phyloP scores from a whole-genome alignment of 192 early-diverging fungal genomes.

The Pilobolus umbonatus region DNA sequence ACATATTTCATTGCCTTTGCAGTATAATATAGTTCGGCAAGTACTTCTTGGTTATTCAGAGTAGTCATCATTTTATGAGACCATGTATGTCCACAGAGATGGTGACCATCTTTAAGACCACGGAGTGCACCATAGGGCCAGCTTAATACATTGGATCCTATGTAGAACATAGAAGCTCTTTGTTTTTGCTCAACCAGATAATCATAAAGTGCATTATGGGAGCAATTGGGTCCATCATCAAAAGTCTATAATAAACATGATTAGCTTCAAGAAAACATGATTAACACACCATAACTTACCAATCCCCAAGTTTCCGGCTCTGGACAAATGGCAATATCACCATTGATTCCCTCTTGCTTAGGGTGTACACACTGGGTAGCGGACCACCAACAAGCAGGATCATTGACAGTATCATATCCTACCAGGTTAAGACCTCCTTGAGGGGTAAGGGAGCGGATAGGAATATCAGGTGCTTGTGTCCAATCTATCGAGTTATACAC shows the following conservation, averaged over 20 bases:
- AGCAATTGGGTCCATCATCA: conserved; percentile 61
- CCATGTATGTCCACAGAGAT: conserved; percentile 62
- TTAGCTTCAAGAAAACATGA: not conserved
- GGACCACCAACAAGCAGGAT: conserved; percentile 46
- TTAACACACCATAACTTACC: conserved; percentile 17
- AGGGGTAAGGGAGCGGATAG: conserved; percentile 17
- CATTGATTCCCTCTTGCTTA: conserved; percentile 20
- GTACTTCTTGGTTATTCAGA: conserved; percentile 42
- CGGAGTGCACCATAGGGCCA: conserved; percentile 41
- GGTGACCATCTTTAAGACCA: conserved; percentile 54
- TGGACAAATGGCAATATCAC: conserved; percentile 38
- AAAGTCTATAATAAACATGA: conserved; percentile 37
- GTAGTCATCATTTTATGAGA: conserved; percentile 51
- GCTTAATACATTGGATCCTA: conserved; percentile 53
- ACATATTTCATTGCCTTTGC: conserved; percentile 42
- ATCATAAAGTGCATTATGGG: conserved; percentile 40
- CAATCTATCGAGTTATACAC: conserved; percentile 46
- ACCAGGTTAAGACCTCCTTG: conserved; percentile 29
- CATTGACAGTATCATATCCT: conserved; percentile 13
- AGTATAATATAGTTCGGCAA: conserved; percentile 55
- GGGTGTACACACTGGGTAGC: conserved; percentile 37
- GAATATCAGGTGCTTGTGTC: conserved; percentile 33
- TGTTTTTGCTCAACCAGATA: conserved; percentile 40
- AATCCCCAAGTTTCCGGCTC: conserved; percentile 44
- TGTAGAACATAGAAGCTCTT: conserved; percentile 61